Evolutionary conservation across 2,329 filamentous ascomycete genomes (phyloP).

Genomic region (Colletotrichum sp.): DNA sequence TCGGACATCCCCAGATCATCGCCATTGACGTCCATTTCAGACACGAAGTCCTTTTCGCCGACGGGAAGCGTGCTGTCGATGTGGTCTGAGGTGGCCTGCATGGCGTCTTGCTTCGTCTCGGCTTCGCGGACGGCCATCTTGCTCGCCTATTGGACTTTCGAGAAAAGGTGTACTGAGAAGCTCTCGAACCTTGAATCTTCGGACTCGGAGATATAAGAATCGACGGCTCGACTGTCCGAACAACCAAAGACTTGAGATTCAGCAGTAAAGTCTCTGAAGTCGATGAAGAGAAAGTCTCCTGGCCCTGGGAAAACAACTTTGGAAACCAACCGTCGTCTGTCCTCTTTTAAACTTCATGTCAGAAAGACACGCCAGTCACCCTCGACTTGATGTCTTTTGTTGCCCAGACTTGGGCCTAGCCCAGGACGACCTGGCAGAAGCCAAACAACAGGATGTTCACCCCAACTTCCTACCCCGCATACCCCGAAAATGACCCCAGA

Average conservation of each 20-base stretch:
- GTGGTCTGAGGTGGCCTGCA: neutral
- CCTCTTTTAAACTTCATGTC: neutral
- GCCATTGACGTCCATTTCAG: neutral
- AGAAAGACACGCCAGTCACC: neutral
- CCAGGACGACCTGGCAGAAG: neutral
- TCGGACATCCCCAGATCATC: neutral
- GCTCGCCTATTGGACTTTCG: neutral
- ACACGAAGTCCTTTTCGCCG: neutral
- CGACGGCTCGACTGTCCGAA: neutral
- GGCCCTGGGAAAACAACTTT: neutral
- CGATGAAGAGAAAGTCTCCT: neutral
- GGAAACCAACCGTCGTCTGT: no score
- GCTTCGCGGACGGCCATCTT: neutral
- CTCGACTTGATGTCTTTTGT: neutral
- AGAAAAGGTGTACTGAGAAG: no score
- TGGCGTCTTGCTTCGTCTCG: neutral
- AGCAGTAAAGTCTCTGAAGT: neutral
- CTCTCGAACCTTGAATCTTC: no score
- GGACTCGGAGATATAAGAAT: neutral
- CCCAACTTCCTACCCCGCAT: neutral
- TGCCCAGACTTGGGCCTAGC: neutral
- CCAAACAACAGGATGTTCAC: neutral
- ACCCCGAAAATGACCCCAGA: neutral
- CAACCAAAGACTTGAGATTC: neutral
- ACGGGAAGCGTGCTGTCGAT: neutral